phyloP scores from a whole-genome alignment of 495 filamentous ascomycete genomes.

The Geopyxis carbonaria region DNA sequence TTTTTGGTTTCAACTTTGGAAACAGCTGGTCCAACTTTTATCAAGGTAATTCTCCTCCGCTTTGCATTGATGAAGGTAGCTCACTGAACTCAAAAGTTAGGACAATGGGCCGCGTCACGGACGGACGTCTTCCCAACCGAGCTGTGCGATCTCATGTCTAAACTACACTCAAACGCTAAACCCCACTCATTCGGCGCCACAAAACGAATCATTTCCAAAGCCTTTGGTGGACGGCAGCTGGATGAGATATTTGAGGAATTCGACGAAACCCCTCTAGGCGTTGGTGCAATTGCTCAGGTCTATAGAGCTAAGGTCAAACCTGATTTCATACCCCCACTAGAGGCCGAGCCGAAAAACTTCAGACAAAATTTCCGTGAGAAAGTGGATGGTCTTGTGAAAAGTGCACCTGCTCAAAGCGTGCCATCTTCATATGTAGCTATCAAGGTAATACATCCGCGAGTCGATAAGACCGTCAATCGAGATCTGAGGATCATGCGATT shows the following conservation, averaged over 20 bases:
- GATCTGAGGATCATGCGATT: slow-evolving; percentile 88
- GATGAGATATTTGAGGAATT: slow-evolving; percentile 97
- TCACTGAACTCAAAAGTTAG: slow-evolving; percentile 42
- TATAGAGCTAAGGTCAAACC: slow-evolving; percentile 89
- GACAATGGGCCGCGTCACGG: slow-evolving; percentile 96
- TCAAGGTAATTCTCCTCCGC: slow-evolving; percentile 50
- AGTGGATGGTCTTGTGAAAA: slow-evolving; percentile 74
- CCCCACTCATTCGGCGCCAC: slow-evolving; percentile 74
- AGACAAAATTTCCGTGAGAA: slow-evolving; percentile 55
- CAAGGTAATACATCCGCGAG: slow-evolving; percentile 86
- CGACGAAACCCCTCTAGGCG: slow-evolving; percentile 72
- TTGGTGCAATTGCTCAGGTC: slow-evolving; percentile 94
- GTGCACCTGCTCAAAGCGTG: slow-evolving; percentile 53
- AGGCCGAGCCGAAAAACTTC: slow-evolving; percentile 36
- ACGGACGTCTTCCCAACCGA: slow-evolving; percentile 94
- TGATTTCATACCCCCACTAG: slow-evolving; percentile 42
- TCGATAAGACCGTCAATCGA: slow-evolving; percentile 72
- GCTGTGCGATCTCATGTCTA: slow-evolving; percentile 85
- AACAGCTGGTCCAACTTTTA: slow-evolving; percentile 84
- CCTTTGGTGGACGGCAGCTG: slow-evolving; percentile 64
- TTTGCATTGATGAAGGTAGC: not conserved
- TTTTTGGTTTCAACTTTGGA: slow-evolving; percentile 87
- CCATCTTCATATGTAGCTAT: slow-evolving; percentile 89
- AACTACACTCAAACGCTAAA: slow-evolving; percentile 82
- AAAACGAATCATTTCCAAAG: slow-evolving; percentile 56